phyloP scores from a whole-genome alignment of 2,329 filamentous ascomycete species.

The Aureobasidium pullulans region DNA sequence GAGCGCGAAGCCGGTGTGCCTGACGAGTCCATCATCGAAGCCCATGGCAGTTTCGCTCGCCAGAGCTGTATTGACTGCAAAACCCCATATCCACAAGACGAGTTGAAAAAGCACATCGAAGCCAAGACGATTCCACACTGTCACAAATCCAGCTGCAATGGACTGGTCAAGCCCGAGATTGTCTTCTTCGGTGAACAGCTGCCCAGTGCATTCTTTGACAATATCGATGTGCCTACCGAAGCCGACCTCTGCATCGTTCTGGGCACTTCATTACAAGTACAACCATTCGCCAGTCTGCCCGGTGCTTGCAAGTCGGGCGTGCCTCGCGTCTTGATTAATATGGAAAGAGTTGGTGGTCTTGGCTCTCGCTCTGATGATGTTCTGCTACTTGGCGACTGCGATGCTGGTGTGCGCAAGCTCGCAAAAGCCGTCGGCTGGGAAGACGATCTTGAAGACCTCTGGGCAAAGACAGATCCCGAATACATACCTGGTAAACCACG shows the following conservation, averaged over 20 bases:
- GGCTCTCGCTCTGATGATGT: slow-evolving; percentile 79
- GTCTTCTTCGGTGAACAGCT: slow-evolving; percentile 84
- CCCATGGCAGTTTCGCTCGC: slow-evolving; percentile 87
- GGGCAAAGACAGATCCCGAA: slow-evolving; percentile 58
- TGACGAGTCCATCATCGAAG: slow-evolving; percentile 74
- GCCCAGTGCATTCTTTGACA: slow-evolving; percentile 57
- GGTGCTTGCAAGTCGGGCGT: slow-evolving; percentile 51
- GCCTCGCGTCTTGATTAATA: slow-evolving; percentile 81
- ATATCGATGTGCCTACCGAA: slow-evolving; percentile 46
- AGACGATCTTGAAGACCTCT: slow-evolving; percentile 71
- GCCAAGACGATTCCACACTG: slow-evolving; percentile 66
- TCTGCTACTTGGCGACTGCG: slow-evolving; percentile 72
- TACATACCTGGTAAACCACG: background rate
- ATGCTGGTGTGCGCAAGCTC: slow-evolving; percentile 69
- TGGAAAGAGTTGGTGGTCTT: slow-evolving; percentile 71
- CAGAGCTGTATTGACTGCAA: slow-evolving; percentile 91
- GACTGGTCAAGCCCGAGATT: slow-evolving; percentile 87
- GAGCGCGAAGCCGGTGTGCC: slow-evolving; percentile 83
- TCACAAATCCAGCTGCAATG: slow-evolving; percentile 53
- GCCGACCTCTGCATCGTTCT: slow-evolving; percentile 78
- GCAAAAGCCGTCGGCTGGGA: slow-evolving; percentile 78
- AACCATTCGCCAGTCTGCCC: slow-evolving; percentile 81
- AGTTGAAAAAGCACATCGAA: slow-evolving; percentile 64
- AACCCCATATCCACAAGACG: slow-evolving; percentile 59
- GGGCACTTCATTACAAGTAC: slow-evolving; percentile 80